Evolutionary conservation across 1,139 yeast genomes (phyloP).

Genomic region (Geotrichum aggregatum): DNA sequence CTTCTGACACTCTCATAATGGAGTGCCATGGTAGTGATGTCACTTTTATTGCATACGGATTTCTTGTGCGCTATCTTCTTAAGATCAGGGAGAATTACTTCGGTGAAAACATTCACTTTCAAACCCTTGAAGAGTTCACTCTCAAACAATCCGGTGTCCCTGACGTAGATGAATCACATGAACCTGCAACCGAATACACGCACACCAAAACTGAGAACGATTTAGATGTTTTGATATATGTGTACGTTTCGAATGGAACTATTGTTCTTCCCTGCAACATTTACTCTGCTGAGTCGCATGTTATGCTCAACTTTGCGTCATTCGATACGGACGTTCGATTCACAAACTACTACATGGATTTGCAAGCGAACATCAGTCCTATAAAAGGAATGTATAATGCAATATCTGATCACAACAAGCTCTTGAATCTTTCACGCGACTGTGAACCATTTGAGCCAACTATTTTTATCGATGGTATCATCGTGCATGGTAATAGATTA

Average conservation of each 20-base stretch:
- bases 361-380: conserved; percentile 41
- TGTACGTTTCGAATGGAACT: conserved; percentile 66
- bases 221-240: conserved; percentile 67
- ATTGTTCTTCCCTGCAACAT: conserved; percentile 67
- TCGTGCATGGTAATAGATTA: conserved; percentile 81
- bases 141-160: conserved; percentile 25
- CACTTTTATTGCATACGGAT: conserved; percentile 72
- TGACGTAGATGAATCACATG: conserved; percentile 5
- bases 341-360: conserved; percentile 86
- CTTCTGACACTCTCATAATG: conserved; percentile 65
- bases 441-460: conserved; percentile 38
- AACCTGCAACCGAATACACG: conserved; percentile 17
- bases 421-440: conserved; percentile 29
- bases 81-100: conserved; percentile 83
- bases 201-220: conserved; percentile 57
- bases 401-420: conserved; percentile 25
- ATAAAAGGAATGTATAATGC: conserved; percentile 32
- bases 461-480: conserved; percentile 57
- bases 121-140: conserved; percentile 77
- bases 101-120: conserved; percentile 79
- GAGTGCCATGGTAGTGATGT: conserved; percentile 63
- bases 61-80: conserved; percentile 67
- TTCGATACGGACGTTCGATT: conserved; percentile 76
- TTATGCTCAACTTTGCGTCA: conserved; percentile 60
- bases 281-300: conserved; percentile 60